A percentile compares a stretch with the other conserved stretches of the same genome.
phyloP scores from a whole-genome alignment of 768 basidiomycete species.

The Boletus pseudopeckii region DNA sequence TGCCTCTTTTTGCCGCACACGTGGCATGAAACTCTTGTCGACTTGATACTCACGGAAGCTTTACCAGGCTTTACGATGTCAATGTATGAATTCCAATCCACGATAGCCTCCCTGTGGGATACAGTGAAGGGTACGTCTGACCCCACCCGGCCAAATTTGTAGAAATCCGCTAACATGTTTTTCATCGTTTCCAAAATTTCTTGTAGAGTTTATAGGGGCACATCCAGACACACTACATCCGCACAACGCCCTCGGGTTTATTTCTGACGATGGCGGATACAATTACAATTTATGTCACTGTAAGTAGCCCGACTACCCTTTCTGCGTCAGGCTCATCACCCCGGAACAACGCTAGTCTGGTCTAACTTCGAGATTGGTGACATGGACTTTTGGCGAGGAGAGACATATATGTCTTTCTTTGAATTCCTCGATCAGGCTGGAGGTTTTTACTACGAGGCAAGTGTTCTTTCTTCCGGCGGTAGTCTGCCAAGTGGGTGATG shows the following conservation, averaged over 20 bases:
- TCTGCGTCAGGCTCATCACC: not conserved
- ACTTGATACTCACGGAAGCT: not conserved
- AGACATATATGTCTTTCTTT: slow-evolving; percentile 82
- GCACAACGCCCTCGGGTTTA: slow-evolving; percentile 55
- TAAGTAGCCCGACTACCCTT: slow-evolving; percentile 27
- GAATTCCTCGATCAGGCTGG: slow-evolving; percentile 61
- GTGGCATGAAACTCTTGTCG: not conserved
- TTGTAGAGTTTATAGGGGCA: slow-evolving; percentile 23
- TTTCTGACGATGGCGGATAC: slow-evolving; percentile 62
- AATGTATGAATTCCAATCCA: slow-evolving; percentile 57
- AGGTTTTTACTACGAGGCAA: slow-evolving; percentile 44
- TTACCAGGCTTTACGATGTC: slow-evolving; percentile 57
- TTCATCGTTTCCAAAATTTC: not conserved
- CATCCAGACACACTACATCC: slow-evolving; percentile 51
- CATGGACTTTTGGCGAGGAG: slow-evolving; percentile 80
- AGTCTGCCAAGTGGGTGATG: not conserved
- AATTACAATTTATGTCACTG: slow-evolving; percentile 67
- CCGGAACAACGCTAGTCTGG: slow-evolving; percentile 57
- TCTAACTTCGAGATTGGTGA: slow-evolving; percentile 92
- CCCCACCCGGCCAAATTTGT: slow-evolving; percentile 29
- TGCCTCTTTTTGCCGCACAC: not conserved
- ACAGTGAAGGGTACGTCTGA: slow-evolving; percentile 48
- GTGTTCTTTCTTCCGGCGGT: not conserved
- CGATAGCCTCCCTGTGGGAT: slow-evolving; percentile 63
- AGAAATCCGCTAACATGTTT: slow-evolving; percentile 31